Percentiles rank a stretch among this genome's conserved stretches.
Evolutionary conservation across 2,329 filamentous ascomycete species (phyloP).

Genomic region (Escovopsis weberi): DNA sequence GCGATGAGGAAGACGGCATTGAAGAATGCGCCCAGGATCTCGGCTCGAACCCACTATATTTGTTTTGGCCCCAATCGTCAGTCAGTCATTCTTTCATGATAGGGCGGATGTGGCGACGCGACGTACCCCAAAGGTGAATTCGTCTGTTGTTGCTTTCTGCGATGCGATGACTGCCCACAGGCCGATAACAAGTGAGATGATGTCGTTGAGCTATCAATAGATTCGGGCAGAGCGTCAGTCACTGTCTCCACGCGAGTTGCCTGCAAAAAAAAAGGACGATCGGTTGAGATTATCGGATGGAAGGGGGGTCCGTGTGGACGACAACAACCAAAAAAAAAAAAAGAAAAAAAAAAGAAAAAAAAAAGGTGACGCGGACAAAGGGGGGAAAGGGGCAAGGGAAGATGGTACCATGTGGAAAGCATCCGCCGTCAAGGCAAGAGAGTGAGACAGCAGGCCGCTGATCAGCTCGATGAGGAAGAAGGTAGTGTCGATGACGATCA

Average conservation of each 20-base stretch:
- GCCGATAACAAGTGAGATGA: constrained; percentile 82
- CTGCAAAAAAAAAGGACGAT: background rate
- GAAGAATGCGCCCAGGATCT: constrained; percentile 90
- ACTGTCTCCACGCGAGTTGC: background rate
- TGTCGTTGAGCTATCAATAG: constrained; percentile 70
- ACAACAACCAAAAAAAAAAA: too few relatives aligned
- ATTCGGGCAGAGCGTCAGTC: constrained; percentile 5
- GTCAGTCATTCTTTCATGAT: too few relatives aligned
- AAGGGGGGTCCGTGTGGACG: background rate
- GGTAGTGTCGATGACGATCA: constrained; percentile 74
- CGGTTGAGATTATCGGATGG: background rate
- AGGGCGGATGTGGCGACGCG: background rate
- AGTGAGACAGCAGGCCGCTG: constrained; percentile 75
- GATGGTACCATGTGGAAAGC: constrained; percentile 84
- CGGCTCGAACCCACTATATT: constrained; percentile 78
- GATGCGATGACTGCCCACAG: constrained; percentile 91
- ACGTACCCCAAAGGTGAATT: constrained; percentile 85
- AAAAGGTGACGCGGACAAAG: background rate
- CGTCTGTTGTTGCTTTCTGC: constrained; percentile 70
- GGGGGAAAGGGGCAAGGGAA: constrained; percentile 3
- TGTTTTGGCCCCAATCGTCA: constrained; percentile 10
- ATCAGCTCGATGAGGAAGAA: constrained; percentile 89
- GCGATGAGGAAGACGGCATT: constrained; percentile 97
- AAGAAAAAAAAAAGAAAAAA: too few relatives aligned
- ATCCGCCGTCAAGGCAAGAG: constrained; percentile 86